phyloP scores from a whole-genome alignment of 2,329 filamentous ascomycete species.

The Pseudopyrenochaeta lycopersici region DNA sequence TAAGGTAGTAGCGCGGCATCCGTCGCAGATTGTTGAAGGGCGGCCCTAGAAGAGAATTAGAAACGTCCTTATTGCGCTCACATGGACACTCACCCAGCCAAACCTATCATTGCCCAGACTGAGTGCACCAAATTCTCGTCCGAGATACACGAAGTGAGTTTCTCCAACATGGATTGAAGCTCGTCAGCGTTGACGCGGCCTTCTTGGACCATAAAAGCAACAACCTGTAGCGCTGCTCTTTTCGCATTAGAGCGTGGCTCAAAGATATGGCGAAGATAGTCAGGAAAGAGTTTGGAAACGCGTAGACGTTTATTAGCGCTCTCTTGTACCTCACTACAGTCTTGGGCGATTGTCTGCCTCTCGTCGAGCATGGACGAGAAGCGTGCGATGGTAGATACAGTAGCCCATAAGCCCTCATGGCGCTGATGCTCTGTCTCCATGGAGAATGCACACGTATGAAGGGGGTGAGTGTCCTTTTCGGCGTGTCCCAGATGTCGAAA shows the following conservation, averaged over 20 bases:
- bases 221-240: conserved; percentile 62
- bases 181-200: conserved; percentile 57
- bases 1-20: conserved; percentile 49
- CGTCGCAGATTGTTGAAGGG: conserved; percentile 38
- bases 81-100: conserved; percentile 71
- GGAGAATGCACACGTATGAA: conserved; percentile 41
- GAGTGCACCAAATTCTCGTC: conserved; percentile 71
- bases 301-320: conserved; percentile 49
- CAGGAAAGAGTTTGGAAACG: conserved; percentile 48
- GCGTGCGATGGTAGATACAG: conserved; percentile 50
- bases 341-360: conserved; percentile 21
- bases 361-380: conserved; percentile 48
- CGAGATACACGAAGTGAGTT: conserved; percentile 66
- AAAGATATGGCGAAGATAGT: conserved; percentile 51
- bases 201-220: conserved; percentile 59
- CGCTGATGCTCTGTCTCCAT: conserved; percentile 44
- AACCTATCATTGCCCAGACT: conserved; percentile 86
- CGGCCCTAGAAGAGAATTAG: conserved; percentile 29
- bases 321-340: conserved; percentile 31
- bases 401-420: conserved; percentile 47
- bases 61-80: background rate
- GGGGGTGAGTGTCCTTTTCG: conserved; percentile 29
- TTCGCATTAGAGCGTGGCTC: conserved; percentile 48
- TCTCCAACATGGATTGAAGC: conserved; percentile 64
- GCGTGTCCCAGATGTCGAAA: conserved; percentile 54